Conservation (phyloP, 495 filamentous ascomycete species). For the Penicillium arizonense region DNA sequence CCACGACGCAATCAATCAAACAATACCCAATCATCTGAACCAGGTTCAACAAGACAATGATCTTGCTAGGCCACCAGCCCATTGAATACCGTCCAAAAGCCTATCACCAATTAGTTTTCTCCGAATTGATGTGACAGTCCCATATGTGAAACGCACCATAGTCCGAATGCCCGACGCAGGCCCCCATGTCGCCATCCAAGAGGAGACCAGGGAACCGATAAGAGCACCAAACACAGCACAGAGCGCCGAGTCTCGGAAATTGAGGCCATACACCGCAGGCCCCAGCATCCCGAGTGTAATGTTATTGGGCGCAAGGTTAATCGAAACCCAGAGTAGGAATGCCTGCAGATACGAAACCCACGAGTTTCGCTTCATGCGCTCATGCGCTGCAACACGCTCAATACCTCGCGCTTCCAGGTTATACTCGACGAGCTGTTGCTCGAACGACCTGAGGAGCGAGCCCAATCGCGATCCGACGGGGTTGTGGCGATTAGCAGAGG, state of each 20-base stretch:
- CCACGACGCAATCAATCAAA: constrained; percentile 67
- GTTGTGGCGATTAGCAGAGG: constrained; percentile 12
- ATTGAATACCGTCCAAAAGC: constrained; percentile 71
- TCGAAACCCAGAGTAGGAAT: constrained; percentile 68
- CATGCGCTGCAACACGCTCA: constrained; percentile 62
- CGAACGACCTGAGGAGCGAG: constrained; percentile 33
- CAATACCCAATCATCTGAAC: constrained; percentile 71
- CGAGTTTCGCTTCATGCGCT: constrained; percentile 53
- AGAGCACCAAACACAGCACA: constrained; percentile 64
- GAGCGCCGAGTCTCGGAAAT: constrained; percentile 64
- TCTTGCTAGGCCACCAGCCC: constrained; percentile 78
- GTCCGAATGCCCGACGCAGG: constrained; percentile 69
- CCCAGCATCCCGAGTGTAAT: constrained; percentile 73
- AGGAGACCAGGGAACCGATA: constrained; percentile 57
- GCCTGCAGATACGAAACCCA: constrained; percentile 62
- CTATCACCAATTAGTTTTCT: constrained; percentile 26
- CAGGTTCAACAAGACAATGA: constrained; percentile 69
- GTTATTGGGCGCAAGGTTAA: constrained; percentile 77
- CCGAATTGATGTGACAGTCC: not conserved
- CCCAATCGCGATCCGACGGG: constrained; percentile 30
- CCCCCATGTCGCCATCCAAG: constrained; percentile 73
- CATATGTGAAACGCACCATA: constrained; percentile 41
- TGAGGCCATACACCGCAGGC: constrained; percentile 64
- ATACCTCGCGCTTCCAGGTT: constrained; percentile 74
- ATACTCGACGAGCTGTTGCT: constrained; percentile 47